Evolutionary conservation across 2,329 filamentous ascomycete species (phyloP), one percentile per base, ranked within the genome.

Genomic region (Dothideomycetes sp.): DNA sequence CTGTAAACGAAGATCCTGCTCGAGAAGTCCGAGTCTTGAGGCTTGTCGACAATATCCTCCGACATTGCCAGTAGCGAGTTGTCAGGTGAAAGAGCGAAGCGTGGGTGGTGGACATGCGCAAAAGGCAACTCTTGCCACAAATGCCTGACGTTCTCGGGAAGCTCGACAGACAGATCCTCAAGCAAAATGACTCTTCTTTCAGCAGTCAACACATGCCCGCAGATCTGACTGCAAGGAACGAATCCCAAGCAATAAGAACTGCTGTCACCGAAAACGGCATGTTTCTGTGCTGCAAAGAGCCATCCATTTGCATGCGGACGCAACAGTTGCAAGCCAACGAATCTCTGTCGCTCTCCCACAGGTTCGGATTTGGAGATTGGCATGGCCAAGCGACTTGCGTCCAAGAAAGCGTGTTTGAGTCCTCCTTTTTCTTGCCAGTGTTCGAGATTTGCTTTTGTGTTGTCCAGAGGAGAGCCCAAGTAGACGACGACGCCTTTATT

Each of bases 401-500:
- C 54, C 6, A 61, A 46, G 23, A 56, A 56, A 9, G 49, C 47
- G 33, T 57, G 52, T 31, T 49, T 49, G 17, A 60, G 36, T 4
- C 57, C 58, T 5, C 43, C 45, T 29, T 51, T 54, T 44, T 51
- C 53, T 47, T 57, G 55, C 57, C 58, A 61, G 33, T 59, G 51
- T 12, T 52, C 47, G 6, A 60, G 45, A 4, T 38, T 37, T 9
- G 28, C 22, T 4, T 51, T 51, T n/a, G 8, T 38, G 19, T 28
- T 24, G 20, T 10, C 31, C n/a, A 12, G 25, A 17, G 58, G 54
- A n/a, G 50, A 53, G 20, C 58, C 58, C 5, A 58, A 49, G 32
- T 61, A 61, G n/a, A 60, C 22, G 1, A 60, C 55, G 3, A 51
- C 47, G 7, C 58, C 57, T 27, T 56, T 59, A 4, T 55, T 53